A percentile compares a stretch with the other conserved stretches of the same genome.
Evolutionary conservation across 2,329 filamentous ascomycete species (phyloP).

Genomic region (Alternaria arbusti): DNA sequence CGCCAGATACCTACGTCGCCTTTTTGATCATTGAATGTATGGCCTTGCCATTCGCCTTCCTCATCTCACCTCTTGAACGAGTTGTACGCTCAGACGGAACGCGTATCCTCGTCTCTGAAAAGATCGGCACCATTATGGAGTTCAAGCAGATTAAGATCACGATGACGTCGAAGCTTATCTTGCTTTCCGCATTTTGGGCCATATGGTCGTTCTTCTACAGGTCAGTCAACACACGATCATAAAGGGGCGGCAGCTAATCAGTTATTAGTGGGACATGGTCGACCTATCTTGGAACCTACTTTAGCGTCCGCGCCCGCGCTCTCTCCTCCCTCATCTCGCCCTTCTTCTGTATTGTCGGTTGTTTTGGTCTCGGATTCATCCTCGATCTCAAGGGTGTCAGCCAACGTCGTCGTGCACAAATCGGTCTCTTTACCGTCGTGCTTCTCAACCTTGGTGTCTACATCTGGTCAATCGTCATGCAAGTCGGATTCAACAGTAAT

Average conservation of each 20-base stretch:
- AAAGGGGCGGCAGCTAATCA: neutral
- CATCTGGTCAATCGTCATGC: constrained; percentile 59
- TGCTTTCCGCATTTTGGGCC: constrained; percentile 52
- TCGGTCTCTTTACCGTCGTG: constrained; percentile 55
- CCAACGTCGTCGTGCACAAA: constrained; percentile 57
- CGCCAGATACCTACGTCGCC: constrained; percentile 55
- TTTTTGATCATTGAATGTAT: constrained; percentile 57
- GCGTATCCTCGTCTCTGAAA: constrained; percentile 51
- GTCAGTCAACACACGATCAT: constrained; percentile 1
- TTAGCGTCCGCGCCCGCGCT: constrained; percentile 54
- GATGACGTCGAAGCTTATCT: constrained; percentile 47
- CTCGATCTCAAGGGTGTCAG: constrained; percentile 70
- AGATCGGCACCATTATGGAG: constrained; percentile 49
- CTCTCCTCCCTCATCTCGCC: constrained; percentile 56
- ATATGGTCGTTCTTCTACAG: constrained; percentile 57
- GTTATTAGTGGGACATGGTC: constrained; percentile 52
- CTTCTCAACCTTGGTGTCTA: constrained; percentile 58
- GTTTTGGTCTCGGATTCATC: constrained; percentile 62
- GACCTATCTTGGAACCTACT: constrained; percentile 55
- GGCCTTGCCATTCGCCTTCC: constrained; percentile 54
- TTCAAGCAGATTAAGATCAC: constrained; percentile 51
- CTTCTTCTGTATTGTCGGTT: constrained; percentile 59
- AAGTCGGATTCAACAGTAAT: constrained; percentile 48
- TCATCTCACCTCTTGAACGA: constrained; percentile 55
- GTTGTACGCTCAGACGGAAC: constrained; percentile 57